A percentile compares a stretch with the other conserved stretches of the same genome.
Evolutionary conservation across 345 rosid species (phyloP).

Genomic region (Carallia pectinifolia): DNA sequence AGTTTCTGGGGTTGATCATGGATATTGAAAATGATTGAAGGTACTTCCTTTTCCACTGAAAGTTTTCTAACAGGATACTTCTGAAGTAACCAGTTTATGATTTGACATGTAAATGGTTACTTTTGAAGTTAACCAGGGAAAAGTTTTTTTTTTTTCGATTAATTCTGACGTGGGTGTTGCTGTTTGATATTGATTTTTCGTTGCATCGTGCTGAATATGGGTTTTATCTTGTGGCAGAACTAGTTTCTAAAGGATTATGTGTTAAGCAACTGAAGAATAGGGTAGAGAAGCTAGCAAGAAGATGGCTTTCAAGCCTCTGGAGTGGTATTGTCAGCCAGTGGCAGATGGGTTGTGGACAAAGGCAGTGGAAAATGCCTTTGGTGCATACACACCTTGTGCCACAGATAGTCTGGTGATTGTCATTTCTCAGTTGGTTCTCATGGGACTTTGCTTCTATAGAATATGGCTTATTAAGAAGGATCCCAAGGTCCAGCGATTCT

Average conservation of each 20-base stretch:
- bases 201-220: background rate
- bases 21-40: no score
- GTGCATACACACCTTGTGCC: conserved; percentile 94
- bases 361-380: conserved; percentile 82
- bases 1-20: no score
- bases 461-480: conserved; percentile 71
- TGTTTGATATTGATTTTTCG: background rate
- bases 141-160: background rate
- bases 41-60: no score
- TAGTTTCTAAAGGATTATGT: conserved; percentile 19
- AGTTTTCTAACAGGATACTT: no score
- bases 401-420: conserved; percentile 69
- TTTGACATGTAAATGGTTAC: no score
- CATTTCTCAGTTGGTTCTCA: conserved; percentile 61
- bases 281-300: conserved; percentile 11
- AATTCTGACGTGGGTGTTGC: background rate
- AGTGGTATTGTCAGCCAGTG: conserved; percentile 84
- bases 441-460: conserved; percentile 67
- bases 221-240: conserved; percentile 17
- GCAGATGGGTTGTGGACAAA: conserved; percentile 70
- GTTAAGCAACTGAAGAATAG: conserved; percentile 14
- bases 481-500: conserved; percentile 59
- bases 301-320: conserved; percentile 66
- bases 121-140: no score
- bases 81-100: no score